Percentiles rank a stretch among this genome's conserved stretches.
These are phyloP conservation scores for Phytophthora sansomeana DNA, from an alignment of 352 stramenopile species.

Conservation along the genomic window DNA sequence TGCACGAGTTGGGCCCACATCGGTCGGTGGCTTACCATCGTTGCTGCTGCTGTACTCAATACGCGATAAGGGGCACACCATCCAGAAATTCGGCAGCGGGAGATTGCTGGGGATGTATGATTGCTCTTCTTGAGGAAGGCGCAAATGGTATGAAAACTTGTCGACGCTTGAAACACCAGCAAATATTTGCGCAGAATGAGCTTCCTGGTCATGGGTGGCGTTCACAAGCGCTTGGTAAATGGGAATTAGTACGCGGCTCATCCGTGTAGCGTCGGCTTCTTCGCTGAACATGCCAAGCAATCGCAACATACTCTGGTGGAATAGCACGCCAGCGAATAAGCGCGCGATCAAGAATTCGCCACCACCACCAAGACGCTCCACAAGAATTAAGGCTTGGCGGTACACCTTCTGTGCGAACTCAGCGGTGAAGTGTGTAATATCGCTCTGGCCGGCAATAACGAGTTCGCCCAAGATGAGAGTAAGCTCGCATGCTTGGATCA, in stretches of 20 bases:
- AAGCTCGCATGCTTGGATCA: conserved; percentile 47
- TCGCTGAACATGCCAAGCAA: conserved; percentile 55
- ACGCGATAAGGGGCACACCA: conserved; percentile 74
- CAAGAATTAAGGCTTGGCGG: conserved; percentile 42
- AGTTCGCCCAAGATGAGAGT: conserved; percentile 34
- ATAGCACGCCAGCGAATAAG: conserved; percentile 60
- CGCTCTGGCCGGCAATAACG: conserved; percentile 24
- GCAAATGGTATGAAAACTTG: conserved; percentile 67
- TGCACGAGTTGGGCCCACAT: conserved; percentile 46
- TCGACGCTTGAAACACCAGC: conserved; percentile 12
- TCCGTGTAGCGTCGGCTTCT: conserved; percentile 44
- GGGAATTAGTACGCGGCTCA: conserved; percentile 63
- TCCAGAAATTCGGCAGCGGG: conserved; percentile 72
- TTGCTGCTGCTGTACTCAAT: conserved; percentile 58
- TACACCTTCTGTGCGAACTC: conserved; percentile 52
- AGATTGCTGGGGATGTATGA: conserved; percentile 61
- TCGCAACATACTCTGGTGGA: conserved; percentile 50
- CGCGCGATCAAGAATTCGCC: conserved; percentile 59
- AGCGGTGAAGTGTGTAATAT: conserved; percentile 14
- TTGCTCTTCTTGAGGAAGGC: conserved; percentile 64
- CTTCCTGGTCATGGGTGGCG: conserved; percentile 61
- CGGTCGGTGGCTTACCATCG: conserved; percentile 20
- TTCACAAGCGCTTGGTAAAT: conserved; percentile 79
- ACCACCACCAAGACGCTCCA: conserved; percentile 49
- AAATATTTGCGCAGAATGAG: conserved; percentile 55